Base-by-base conservation (phyloP, 2,329 filamentous ascomycete genomes). In the Sporothrix globosa region DNA sequence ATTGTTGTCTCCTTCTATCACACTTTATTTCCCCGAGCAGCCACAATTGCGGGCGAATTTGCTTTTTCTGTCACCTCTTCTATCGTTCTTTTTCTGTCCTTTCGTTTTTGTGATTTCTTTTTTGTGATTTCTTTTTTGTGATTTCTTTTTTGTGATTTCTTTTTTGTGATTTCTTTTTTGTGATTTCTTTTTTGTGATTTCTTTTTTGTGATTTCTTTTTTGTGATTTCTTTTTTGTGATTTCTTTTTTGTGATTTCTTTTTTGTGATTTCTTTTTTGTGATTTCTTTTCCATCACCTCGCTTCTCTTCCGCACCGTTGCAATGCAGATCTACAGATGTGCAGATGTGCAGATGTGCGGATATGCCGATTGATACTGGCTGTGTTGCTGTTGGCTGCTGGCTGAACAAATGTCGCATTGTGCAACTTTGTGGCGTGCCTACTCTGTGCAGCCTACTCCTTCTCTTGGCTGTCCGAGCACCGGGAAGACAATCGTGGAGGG, bases 381-480 rank as follows among this genome's bases (percentile, higher is more conserved):
- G 13, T 48, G 44, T 14, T 6, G 44, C 44, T 46, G 41, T 46
- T 46, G 34, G 34, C 30, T 30, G 30, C 30, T 30, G 30, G 30
- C 34, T 34, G 34, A 34, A 34, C 3, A 30, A 7, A 34, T 34
- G 34, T 9, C 34, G 34, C 34, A 34, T 34, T 7, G 34, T 34
- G 34, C 34, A 34, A 9, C 34, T 34, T 9, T 34, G 34, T 34
- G 34, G 34, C 34, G 34, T 34, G 34, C 34, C 34, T 1, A 6
- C 34, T 34, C 34, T 6, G 34, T 34, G 9, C 34, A 34, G 34
- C 9, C 34, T 1, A 34, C 34, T 34, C 1, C 30, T 9, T 17
- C 53, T 58, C 54, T 3, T 39, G 52, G 30, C 30, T 34, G 56
- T 60, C 56, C 56, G 30, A 60, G 56, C 56, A 60, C 56, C 56